Evolutionary conservation across 805 yeast species (phyloP), one percentile per base, ranked within the genome.

Genomic region (Cyberlindnera maclurae): DNA sequence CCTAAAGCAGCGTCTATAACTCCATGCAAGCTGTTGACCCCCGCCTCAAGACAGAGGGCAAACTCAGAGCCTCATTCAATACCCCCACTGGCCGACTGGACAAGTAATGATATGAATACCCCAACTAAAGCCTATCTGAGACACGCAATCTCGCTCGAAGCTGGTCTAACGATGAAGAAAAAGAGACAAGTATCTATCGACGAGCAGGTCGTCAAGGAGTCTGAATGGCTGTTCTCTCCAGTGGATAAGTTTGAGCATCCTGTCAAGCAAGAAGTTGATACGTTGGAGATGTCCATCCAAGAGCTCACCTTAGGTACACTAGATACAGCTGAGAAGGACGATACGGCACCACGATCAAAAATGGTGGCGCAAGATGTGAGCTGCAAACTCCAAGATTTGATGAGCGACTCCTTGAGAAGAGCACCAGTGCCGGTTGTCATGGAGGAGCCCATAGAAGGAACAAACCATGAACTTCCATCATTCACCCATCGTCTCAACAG

Each of bases 401-500:
- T 37, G 12, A 20, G 34, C 20, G 35, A 35, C 12, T 28, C 32
- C 3, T 18, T 34, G 17, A 26, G 31, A 28, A 13, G 27, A 12
- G 17, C 12, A 24, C 30, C 42, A 17, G 31, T 28, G 15, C 29
- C 34, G n/a, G 11, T 32, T 15, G 11, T 15, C 29, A 6, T 17
- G 10, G 29, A 20, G 15, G 22, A 24, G 16, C 8, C 11, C 11
- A 13, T 15, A 26, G 26, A 4, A 13, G 37, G 16, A 16, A 28
- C 12, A 4, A 8, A 10, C 12, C 29, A 40, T 3, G 39, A 42
- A 16, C 40, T 37, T 1, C 52, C 53, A 12, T 41, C 47, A 2
- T 54, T 50, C 33, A 51, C 47, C 24, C 58, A 52, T 33, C 48
- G 37, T 22, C 44, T 55, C 33, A 52, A 52, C 40, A 46, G 59